Evolutionary conservation across 768 basidiomycete species (phyloP), one percentile per base, ranked within the genome.

Genomic region (Phylloporus sp.): DNA sequence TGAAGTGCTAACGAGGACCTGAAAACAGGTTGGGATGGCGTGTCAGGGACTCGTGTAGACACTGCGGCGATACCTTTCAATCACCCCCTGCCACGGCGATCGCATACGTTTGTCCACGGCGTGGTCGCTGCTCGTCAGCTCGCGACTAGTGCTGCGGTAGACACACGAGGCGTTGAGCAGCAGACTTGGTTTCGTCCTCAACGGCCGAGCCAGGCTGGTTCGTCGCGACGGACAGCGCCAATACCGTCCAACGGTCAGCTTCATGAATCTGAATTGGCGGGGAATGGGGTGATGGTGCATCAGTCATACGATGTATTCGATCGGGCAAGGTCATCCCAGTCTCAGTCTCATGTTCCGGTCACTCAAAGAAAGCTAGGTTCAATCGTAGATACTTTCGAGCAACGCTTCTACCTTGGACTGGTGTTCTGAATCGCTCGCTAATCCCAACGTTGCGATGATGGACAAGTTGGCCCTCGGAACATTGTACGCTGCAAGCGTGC

Each of bases 391-490:
- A 6, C 63, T 63, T 46, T 82, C 74, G 24, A 88, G 60, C 58
- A 85, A 50, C 38, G 75, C 68, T 18, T 81, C 72, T 5, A 84
- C 76, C 45, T 69, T 72, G 4, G 70, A 39, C 28, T 58, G 69
- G 31, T 71, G 52, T 35, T 61, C 52, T 15, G 72, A 70, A 53
- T 80, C 68, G 36, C 74, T 71, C 9, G 23, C 49, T 51, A 65
- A 18, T 6, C 62, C 59, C 54, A 52, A 42, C 38, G 48, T 59
- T 9, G 86, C 84, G 53, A 90, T 79, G 38, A 65, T 72, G 8
- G 72, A 62, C 5, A 86, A 49, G 56, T 88, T 79, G 41, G 70
- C 73, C 40, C 57, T 73, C 8, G 87, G 86, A 2, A 90, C 85
- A 2, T 80, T 80, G 69, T 86, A 86, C 18, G 82, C 75, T 20